Evolutionary conservation across 2,329 filamentous ascomycete genomes (phyloP), one percentile per base, ranked within the genome.

Genomic region (Aspergillus pseudoviridinutans): DNA sequence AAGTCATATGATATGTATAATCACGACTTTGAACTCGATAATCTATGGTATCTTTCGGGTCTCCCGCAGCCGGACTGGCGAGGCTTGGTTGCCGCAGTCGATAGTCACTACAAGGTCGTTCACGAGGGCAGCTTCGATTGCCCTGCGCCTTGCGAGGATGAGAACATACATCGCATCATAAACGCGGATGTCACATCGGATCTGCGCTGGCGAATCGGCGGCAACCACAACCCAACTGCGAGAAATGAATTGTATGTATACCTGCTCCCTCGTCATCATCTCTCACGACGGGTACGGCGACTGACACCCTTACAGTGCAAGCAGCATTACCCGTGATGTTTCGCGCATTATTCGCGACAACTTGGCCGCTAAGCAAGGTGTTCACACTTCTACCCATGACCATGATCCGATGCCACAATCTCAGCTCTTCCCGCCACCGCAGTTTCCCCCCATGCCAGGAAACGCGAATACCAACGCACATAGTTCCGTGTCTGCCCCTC

Each of bases 51-150:
- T 10, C 65, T 78, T 9, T 78, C 75, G 3, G 75, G 75, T 35
- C 66, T 78, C 5, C 70, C 74, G 53, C 72, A 75, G 44, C 69
- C 71, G 3, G 74, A 77, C 52, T 78, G 75, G 74, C 73, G 73
- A 42, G 74, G 75, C 1, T 50, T 78, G 5, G 73, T 78, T n/a
- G 75, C 75, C 27, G 74, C 75, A 12, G 67, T 78, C n/a, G 75
- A 78, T 60, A 75, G 73, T 53, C 75, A 78, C 62, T 77, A 75
- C 51, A 71, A 76, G 24, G 62, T 76, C 32, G 41, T 73, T n/a
- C 75, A 78, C 59, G 59, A 71, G 44, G 75, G 74, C 6, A 61
- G 68, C 38, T 69, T 63, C 35, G 58, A 71, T 0, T 78, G 75
- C 58, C 52, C 60, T 7, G 20, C 61, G 2, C 24, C 41, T 7